Evolutionary conservation across 1,284 basidiomycete species (phyloP), one percentile per base, ranked within the genome.

Genomic region (Microstroma glucosiphilum): DNA sequence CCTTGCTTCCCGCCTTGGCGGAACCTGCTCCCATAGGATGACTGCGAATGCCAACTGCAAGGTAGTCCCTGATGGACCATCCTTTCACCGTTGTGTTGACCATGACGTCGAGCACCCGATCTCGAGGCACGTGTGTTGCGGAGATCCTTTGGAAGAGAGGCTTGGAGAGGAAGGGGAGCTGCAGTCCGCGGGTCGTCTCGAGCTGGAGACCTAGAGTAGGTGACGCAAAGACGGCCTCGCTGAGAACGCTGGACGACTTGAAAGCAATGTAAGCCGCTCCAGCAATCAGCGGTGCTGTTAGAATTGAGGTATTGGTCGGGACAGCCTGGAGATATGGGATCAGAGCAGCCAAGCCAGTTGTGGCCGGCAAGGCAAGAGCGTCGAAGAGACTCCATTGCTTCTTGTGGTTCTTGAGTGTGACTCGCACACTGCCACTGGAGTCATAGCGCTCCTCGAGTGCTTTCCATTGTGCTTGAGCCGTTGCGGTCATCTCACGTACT

Each of bases 151-250:
- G 25, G 51, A 54, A 25, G 61, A 21, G 15, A 57, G 25, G 13
- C 49, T 19, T 19, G 25, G 48, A 57, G 57, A 13, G 23, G 23
- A 17, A 48, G 2, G 51, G 40, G 3, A 69, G 19, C 8, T n/a
- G 25, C 8, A 77, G 37, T 7, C 65, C 73, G 6, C 70, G 63
- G 0, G 54, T 61, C 8, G 70, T 75, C 19, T 60, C 51, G 2
- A 77, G 60, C 46, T 78, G 73, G 15, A 73, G 58, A 3, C 75
- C 76, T 2, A 77, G 15, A 46, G 63, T 59, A 0, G 76, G 75
- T 3, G 73, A 30, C 0, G 67, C 59, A 1, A 56, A 40, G 8
- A 69, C 69, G 6, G 57, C 62, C 60, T 76, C 73, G 23, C 19
- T 40, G 0, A 59, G 51, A 7, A 74, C 69, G n/a, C 62, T 54